Percentiles rank a stretch among this genome's conserved stretches.
Conservation (phyloP, 2,329 filamentous ascomycete species). For the Botrytis galanthina region DNA sequence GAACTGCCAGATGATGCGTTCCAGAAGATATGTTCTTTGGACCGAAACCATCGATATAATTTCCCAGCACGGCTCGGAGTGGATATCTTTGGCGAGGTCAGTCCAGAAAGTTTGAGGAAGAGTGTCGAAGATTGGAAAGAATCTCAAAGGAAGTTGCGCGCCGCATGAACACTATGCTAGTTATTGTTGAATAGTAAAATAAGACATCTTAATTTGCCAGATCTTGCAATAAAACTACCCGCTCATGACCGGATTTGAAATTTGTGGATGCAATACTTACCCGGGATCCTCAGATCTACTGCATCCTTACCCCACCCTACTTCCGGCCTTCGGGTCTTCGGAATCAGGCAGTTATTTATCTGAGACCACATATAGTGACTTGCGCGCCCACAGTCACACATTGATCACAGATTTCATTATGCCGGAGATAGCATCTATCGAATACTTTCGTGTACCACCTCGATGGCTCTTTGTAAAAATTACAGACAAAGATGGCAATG, state of each 20-base stretch:
- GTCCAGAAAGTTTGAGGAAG: conserved; percentile 41
- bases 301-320: conserved; percentile 5
- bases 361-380: not conserved
- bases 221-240: not conserved
- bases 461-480: conserved; percentile 79
- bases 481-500: conserved; percentile 60
- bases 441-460: conserved; percentile 73
- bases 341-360: not conserved
- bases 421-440: conserved; percentile 63
- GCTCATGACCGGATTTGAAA: conserved; percentile 1
- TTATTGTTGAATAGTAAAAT: not conserved
- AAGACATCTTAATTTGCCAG: not conserved
- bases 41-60: conserved; percentile 45
- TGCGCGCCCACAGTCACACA: not conserved
- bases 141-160: conserved; percentile 13
- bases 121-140: conserved; percentile 36
- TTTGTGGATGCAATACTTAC: conserved; percentile 11
- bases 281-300: conserved; percentile 2
- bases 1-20: conserved; percentile 42
- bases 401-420: conserved; percentile 42
- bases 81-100: conserved; percentile 46
- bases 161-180: not conserved
- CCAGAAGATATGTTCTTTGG: conserved; percentile 42
- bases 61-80: conserved; percentile 45
- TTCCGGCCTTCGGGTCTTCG: not conserved